Percentiles rank a stretch among this genome's conserved stretches.
Conservation (phyloP, 495 filamentous ascomycete genomes). For the Staphylotrichum longicolle region DNA sequence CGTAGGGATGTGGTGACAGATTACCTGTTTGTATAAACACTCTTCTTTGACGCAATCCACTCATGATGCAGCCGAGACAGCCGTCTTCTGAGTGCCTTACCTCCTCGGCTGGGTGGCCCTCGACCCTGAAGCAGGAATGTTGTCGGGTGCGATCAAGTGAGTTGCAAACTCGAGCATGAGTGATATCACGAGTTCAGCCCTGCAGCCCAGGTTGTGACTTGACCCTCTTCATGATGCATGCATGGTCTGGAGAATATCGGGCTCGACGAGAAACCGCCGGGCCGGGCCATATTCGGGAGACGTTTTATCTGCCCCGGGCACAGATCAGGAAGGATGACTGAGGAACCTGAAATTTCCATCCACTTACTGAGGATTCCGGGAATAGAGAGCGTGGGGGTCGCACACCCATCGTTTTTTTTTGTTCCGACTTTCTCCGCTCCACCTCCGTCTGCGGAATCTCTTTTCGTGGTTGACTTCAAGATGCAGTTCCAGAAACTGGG, state of each 20-base stretch:
- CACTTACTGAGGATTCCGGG: not conserved
- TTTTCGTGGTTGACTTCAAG: not conserved
- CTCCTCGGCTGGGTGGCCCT: too few species aligned
- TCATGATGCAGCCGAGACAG: too few species aligned
- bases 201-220: too few species aligned
- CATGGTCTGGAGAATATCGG: not conserved
- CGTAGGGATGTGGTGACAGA: too few species aligned
- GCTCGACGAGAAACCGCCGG: slow-evolving; percentile 6
- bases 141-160: not conserved
- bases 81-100: too few species aligned
- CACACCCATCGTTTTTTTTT: not conserved
- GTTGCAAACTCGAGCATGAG: not conserved
- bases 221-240: too few species aligned
- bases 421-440: not conserved
- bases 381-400: not conserved
- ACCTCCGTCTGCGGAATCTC: too few species aligned
- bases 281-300: not conserved
- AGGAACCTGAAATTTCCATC: not conserved
- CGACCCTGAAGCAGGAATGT: too few species aligned
- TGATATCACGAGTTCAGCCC: too few species aligned
- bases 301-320: not conserved
- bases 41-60: too few species aligned
- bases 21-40: too few species aligned
- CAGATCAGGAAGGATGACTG: not conserved
- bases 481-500: not conserved